Percentiles rank a stretch among this genome's conserved stretches.
Conservation (phyloP, 2,329 filamentous ascomycete species). For the Diaporthe nobilis region DNA sequence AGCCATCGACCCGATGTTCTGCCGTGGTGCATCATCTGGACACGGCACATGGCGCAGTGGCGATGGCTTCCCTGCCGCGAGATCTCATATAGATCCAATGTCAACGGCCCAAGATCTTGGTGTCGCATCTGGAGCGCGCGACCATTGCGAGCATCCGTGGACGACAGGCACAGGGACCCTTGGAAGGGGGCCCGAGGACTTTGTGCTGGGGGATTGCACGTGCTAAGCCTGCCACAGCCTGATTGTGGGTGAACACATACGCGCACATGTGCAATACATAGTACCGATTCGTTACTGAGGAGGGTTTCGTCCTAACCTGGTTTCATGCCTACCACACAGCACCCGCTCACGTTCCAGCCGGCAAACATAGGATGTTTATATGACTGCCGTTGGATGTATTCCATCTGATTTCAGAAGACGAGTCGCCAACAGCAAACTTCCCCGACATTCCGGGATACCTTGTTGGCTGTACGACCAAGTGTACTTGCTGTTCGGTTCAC, state of each 20-base stretch:
- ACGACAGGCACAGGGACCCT: not conserved
- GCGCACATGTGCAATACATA: not conserved
- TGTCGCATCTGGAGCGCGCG: not conserved
- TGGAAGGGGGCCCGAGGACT: not conserved
- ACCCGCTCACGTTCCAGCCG: not conserved
- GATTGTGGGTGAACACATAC: not conserved
- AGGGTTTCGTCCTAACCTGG: slow-evolving; percentile 16
- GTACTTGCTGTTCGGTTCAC: not conserved
- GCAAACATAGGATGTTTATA: not conserved
- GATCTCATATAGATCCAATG: slow-evolving; percentile 4
- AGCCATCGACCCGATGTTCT: slow-evolving; percentile 4
- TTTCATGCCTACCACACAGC: slow-evolving; percentile 5
- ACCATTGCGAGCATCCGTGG: not conserved
- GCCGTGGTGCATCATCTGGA: slow-evolving; percentile 11
- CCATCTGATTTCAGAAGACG: slow-evolving; percentile 7
- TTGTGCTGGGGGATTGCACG: not conserved
- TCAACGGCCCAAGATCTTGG: slow-evolving; percentile 19
- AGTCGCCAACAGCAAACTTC: slow-evolving; percentile 5
- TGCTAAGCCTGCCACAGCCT: not conserved
- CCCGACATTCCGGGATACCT: slow-evolving; percentile 3
- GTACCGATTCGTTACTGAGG: slow-evolving; percentile 9
- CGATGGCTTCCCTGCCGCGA: not conserved
- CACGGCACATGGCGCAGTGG: slow-evolving; percentile 15
- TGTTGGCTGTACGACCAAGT: not conserved
- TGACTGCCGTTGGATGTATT: not conserved